Evolutionary conservation across 1,284 basidiomycete genomes (phyloP).

Genomic region (Microstroma glucosiphilum): DNA sequence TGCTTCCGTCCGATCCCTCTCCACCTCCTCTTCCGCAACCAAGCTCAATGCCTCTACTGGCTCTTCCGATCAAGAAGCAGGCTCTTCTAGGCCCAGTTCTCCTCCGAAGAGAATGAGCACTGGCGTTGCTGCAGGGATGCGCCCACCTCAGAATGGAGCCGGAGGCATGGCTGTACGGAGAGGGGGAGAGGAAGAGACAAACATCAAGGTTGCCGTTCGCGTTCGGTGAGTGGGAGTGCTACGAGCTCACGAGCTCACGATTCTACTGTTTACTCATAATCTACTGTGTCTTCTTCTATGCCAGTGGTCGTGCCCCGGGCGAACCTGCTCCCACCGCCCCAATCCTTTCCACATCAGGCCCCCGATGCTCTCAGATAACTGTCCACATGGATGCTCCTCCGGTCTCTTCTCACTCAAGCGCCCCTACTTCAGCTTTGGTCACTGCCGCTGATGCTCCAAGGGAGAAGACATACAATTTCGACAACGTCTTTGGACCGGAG

Average conservation of each 20-base stretch:
- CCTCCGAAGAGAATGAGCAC: not conserved
- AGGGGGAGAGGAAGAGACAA: constrained; percentile 25
- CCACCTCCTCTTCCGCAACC: not conserved
- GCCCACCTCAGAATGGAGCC: constrained; percentile 6
- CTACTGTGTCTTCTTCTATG: not conserved
- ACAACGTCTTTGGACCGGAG: constrained; percentile 78
- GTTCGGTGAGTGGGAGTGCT: constrained; percentile 21
- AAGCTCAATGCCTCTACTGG: not conserved
- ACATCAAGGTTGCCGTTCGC: constrained; percentile 48
- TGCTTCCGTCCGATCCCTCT: not conserved
- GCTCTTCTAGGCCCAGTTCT: not conserved
- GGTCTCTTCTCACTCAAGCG: constrained; percentile 25
- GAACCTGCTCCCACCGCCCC: constrained; percentile 20
- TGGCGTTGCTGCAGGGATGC: not conserved
- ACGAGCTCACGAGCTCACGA: constrained; percentile 3
- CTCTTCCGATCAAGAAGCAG: not conserved
- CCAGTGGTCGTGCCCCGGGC: constrained; percentile 24
- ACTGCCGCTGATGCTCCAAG: constrained; percentile 23
- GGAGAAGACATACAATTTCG: constrained; percentile 46
- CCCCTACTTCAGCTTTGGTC: constrained; percentile 20
- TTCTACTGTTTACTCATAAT: not conserved
- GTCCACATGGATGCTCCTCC: constrained; percentile 32
- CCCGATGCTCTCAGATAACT: constrained; percentile 34
- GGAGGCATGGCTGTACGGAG: constrained; percentile 9
- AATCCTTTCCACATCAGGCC: constrained; percentile 35